These are phyloP conservation scores for Hanseniaspora meyeri DNA, from an alignment of 805 yeast genomes.

Conservation along the genomic window DNA sequence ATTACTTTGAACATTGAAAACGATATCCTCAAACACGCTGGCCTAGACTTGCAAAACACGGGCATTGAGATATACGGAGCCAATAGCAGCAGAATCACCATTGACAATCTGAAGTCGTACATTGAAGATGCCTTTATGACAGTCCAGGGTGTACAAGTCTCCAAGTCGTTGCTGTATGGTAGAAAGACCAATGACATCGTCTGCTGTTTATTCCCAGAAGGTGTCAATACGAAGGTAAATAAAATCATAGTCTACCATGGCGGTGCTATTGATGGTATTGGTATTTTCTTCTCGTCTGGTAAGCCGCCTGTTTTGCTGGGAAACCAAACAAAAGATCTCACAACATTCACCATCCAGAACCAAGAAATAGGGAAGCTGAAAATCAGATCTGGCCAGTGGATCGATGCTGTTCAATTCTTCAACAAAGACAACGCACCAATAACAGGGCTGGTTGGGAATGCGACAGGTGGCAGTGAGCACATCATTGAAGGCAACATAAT, in stretches of 20 bases:
- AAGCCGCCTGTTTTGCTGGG: slow-evolving; percentile 36
- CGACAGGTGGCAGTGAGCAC: slow-evolving; percentile 51
- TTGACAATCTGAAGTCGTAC: slow-evolving; percentile 8
- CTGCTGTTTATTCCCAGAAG: slow-evolving; percentile 26
- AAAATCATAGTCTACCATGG: slow-evolving; percentile 62
- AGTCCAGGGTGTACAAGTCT: slow-evolving; percentile 24
- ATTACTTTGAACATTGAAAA: slow-evolving; percentile 22
- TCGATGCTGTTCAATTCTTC: slow-evolving; percentile 70
- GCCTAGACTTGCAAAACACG: neutral
- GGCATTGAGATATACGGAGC: slow-evolving; percentile 8
- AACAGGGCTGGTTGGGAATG: slow-evolving; percentile 53
- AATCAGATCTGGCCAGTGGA: slow-evolving; percentile 72
- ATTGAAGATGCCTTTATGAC: slow-evolving; percentile 1
- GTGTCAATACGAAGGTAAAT: slow-evolving; percentile 24
- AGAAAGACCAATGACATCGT: slow-evolving; percentile 19
- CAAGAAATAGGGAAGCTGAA: slow-evolving; percentile 51
- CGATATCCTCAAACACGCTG: slow-evolving; percentile 2
- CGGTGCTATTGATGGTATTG: slow-evolving; percentile 68
- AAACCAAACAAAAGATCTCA: slow-evolving; percentile 37
- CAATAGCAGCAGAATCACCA: slow-evolving; percentile 5
- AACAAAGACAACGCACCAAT: slow-evolving; percentile 41
- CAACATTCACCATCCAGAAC: slow-evolving; percentile 46
- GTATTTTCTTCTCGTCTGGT: slow-evolving; percentile 31
- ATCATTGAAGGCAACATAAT: slow-evolving; percentile 46
- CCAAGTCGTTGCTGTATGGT: slow-evolving; percentile 30